Conservation (phyloP, 2,329 filamentous ascomycete species). For the Bipolaris cookei region DNA sequence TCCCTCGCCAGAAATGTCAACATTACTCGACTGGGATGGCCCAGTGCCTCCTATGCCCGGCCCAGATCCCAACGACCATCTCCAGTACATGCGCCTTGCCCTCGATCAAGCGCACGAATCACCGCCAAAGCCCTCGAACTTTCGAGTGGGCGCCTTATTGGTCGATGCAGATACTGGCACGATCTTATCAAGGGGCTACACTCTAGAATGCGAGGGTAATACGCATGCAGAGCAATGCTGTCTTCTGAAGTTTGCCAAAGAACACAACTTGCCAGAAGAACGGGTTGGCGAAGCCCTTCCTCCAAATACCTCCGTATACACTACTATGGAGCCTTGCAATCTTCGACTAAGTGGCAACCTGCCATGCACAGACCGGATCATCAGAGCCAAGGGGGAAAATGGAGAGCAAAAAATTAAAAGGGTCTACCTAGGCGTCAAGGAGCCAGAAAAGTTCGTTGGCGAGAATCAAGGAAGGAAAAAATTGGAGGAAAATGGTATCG, state of each 20-base stretch:
- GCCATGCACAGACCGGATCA: conserved; percentile 79
- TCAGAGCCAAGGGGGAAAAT: conserved; percentile 55
- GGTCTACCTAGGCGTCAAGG: conserved; percentile 86
- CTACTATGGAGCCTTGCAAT: conserved; percentile 88
- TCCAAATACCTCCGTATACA: conserved; percentile 73
- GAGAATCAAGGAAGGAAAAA: conserved; percentile 76
- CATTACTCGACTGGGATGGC: conserved; percentile 30
- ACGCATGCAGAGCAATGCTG: conserved; percentile 97
- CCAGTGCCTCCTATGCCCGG: conserved; percentile 22
- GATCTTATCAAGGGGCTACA: conserved; percentile 83
- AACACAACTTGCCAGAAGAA: conserved; percentile 57
- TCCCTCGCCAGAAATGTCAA: conserved; percentile 28
- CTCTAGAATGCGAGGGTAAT: conserved; percentile 87
- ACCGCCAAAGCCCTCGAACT: conserved; percentile 87
- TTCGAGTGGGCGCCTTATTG: conserved; percentile 91
- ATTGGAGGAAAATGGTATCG: conserved; percentile 74
- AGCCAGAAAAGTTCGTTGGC: conserved; percentile 88
- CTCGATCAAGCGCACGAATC: conserved; percentile 79
- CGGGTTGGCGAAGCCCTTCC: conserved; percentile 60
- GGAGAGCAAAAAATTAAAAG: conserved; percentile 68
- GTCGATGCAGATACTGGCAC: conserved; percentile 63
- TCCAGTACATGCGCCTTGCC: conserved; percentile 70
- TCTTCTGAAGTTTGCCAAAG: conserved; percentile 70
- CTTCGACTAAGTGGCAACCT: conserved; percentile 75
- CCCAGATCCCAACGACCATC: conserved; percentile 38